Percentiles rank a stretch among this genome's conserved stretches.
These are phyloP conservation scores for Xeromyces bisporus DNA, from an alignment of 495 filamentous ascomycete species.

Conservation along the genomic window DNA sequence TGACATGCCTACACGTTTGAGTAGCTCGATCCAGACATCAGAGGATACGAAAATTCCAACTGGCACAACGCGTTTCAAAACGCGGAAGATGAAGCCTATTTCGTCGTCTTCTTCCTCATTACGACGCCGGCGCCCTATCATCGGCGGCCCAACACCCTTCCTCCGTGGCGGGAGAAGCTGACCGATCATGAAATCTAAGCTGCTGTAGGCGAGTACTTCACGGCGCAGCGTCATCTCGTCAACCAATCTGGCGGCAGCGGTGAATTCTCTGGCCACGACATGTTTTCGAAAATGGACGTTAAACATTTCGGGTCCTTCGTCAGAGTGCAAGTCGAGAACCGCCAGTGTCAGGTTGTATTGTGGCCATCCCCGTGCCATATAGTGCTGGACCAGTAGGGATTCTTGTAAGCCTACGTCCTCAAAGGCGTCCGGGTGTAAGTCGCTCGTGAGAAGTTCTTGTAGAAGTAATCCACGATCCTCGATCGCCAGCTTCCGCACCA, in stretches of 20 bases:
- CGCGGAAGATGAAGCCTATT: conserved; percentile 17
- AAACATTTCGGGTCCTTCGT: conserved; percentile 12
- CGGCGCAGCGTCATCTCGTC: conserved; percentile 20
- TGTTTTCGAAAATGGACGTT: conserved; percentile 31
- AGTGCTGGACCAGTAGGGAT: conserved; percentile 32
- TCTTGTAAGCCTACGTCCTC: conserved; percentile 46
- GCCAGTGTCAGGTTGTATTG: conserved; percentile 37
- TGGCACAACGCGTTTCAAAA: conserved; percentile 20
- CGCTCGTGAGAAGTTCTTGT: conserved; percentile 41
- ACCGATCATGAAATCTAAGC: conserved; percentile 21
- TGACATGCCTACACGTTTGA: conserved; percentile 25
- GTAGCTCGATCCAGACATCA: conserved; percentile 24
- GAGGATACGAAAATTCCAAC: conserved; percentile 14
- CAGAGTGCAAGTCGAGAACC: conserved; percentile 23
- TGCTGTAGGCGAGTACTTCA: conserved; percentile 11
- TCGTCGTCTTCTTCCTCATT: conserved; percentile 13
- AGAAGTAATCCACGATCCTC: conserved; percentile 40
- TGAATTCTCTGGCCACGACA: conserved; percentile 19
- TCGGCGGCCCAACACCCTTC: conserved; percentile 11
- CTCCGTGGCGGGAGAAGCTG: conserved; percentile 17
- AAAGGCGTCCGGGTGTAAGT: conserved; percentile 60
- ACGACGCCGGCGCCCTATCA: conserved; percentile 4
- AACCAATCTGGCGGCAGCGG: conserved; percentile 17
- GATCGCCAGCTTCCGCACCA: conserved; percentile 40
- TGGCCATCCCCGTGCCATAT: conserved; percentile 30